A percentile compares a stretch with the other conserved stretches of the same genome.
These are phyloP conservation scores for Stereum hirsutum DNA, from an alignment of 1,284 basidiomycete species.

Conservation along the genomic window DNA sequence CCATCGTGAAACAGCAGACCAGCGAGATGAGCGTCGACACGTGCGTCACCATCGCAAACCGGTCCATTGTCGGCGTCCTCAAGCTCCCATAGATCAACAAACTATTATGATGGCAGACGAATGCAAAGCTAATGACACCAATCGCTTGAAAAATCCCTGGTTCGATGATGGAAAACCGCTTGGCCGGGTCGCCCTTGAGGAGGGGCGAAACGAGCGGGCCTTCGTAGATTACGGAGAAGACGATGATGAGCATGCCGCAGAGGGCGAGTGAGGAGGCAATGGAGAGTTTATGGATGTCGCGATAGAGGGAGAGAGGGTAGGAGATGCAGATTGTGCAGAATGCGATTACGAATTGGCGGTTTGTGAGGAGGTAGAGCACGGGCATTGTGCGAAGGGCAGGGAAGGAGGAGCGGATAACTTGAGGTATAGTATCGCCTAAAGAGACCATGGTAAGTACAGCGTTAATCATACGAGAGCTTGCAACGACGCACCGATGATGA, in stretches of 20 bases:
- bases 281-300: conserved; percentile 95
- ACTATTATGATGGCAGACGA: conserved; percentile 91
- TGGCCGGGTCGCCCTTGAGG: conserved; percentile 68
- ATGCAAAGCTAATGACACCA: conserved; percentile 93
- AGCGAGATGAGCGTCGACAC: conserved; percentile 80
- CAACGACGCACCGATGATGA: conserved; percentile 69
- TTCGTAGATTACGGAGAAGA: conserved; percentile 79
- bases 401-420: conserved; percentile 84
- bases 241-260: conserved; percentile 92
- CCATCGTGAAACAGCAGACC: conserved; percentile 75
- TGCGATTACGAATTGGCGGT: conserved; percentile 84
- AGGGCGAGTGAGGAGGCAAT: conserved; percentile 87
- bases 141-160: conserved; percentile 86
- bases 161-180: conserved; percentile 65
- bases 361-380: conserved; percentile 68
- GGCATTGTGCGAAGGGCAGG: conserved; percentile 66
- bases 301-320: conserved; percentile 92
- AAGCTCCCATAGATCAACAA: conserved; percentile 93
- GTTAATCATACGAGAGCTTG: conserved; percentile 28
- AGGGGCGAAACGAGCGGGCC: conserved; percentile 75
- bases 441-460: conserved; percentile 18
- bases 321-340: conserved; percentile 84
- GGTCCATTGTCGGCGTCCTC: conserved; percentile 88
- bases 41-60: conserved; percentile 91
- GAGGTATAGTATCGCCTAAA: conserved; percentile 88